Percentiles rank a stretch among this genome's conserved stretches.
phyloP scores from a whole-genome alignment of 208 protist genomes.

The Polymyxa betae region DNA sequence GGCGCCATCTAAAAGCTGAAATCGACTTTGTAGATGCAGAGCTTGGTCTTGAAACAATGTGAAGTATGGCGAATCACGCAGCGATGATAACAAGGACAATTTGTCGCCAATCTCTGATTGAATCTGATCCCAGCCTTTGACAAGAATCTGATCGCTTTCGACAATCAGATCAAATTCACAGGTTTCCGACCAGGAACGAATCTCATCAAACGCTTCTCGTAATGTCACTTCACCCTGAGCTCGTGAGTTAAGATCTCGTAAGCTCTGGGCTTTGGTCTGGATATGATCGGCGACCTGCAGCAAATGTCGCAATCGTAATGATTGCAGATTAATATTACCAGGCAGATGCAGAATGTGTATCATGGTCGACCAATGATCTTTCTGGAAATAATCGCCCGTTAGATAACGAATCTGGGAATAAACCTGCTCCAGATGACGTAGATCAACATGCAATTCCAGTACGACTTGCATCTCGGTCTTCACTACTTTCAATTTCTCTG shows the following conservation, averaged over 20 bases:
- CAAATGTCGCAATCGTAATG: slow-evolving; percentile 86
- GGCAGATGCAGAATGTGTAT: slow-evolving; percentile 83
- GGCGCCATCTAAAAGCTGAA: slow-evolving; percentile 85
- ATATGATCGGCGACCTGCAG: slow-evolving; percentile 80
- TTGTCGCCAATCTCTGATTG: slow-evolving; percentile 91
- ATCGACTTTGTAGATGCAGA: slow-evolving; percentile 84
- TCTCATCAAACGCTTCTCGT: slow-evolving; percentile 90
- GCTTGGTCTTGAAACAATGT: slow-evolving; percentile 85
- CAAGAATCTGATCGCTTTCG: not conserved
- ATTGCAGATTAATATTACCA: slow-evolving; percentile 80
- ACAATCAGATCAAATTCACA: slow-evolving; percentile 56
- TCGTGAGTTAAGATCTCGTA: slow-evolving; percentile 88
- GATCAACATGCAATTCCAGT: slow-evolving; percentile 82
- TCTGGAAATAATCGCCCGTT: slow-evolving; percentile 90
- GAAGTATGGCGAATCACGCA: slow-evolving; percentile 95
- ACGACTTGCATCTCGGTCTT: slow-evolving; percentile 62
- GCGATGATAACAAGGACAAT: slow-evolving; percentile 88
- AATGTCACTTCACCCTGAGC: slow-evolving; percentile 93
- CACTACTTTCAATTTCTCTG: slow-evolving; percentile 79
- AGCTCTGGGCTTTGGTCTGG: slow-evolving; percentile 75
- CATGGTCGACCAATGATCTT: slow-evolving; percentile 89
- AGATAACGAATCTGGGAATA: slow-evolving; percentile 86
- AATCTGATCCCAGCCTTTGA: slow-evolving; percentile 95
- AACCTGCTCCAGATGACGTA: slow-evolving; percentile 82
- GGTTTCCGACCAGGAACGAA: slow-evolving; percentile 66